Conservation (phyloP, 139 green algal species). For the Chlamydomonas sp. region DNA sequence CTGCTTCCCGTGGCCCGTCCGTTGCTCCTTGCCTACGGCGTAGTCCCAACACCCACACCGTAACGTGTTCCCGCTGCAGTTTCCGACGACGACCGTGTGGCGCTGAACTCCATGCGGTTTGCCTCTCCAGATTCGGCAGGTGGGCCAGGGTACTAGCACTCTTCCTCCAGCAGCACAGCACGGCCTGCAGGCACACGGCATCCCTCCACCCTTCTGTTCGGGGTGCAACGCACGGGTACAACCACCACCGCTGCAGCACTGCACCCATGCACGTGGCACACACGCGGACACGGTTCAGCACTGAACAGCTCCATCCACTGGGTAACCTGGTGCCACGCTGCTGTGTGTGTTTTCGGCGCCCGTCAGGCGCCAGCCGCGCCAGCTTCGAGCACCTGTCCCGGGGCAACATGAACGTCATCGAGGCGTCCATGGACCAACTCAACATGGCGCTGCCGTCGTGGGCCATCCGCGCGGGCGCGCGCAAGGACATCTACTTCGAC, state of each 20-base stretch:
- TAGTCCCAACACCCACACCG: neutral
- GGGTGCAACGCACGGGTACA: too few relatives aligned
- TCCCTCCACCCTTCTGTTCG: neutral
- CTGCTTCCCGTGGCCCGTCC: neutral
- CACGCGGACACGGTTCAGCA: too few relatives aligned
- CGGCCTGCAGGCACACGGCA: neutral
- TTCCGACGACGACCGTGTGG: constrained; percentile 82
- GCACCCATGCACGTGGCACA: too few relatives aligned
- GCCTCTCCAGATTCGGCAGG: constrained; percentile 74
- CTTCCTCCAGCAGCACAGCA: neutral
- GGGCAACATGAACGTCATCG: constrained; percentile 39
- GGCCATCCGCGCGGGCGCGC: constrained; percentile 82
- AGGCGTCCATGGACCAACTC: constrained; percentile 72
- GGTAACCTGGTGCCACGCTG: too few relatives aligned
- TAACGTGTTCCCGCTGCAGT: constrained; percentile 43
- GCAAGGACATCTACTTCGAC: constrained; percentile 90
- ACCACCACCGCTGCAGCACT: too few relatives aligned
- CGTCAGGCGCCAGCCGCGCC: constrained; percentile 15
- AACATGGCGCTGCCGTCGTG: constrained; percentile 85
- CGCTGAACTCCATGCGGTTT: constrained; percentile 85
- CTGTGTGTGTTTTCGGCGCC: too few relatives aligned
- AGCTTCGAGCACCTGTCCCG: neutral
- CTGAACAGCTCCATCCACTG: too few relatives aligned
- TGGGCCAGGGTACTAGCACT: neutral
- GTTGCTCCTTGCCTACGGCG: too few relatives aligned